Conservation (phyloP, 148 eudicot genomes). For the Dysphania ambrosioides region DNA sequence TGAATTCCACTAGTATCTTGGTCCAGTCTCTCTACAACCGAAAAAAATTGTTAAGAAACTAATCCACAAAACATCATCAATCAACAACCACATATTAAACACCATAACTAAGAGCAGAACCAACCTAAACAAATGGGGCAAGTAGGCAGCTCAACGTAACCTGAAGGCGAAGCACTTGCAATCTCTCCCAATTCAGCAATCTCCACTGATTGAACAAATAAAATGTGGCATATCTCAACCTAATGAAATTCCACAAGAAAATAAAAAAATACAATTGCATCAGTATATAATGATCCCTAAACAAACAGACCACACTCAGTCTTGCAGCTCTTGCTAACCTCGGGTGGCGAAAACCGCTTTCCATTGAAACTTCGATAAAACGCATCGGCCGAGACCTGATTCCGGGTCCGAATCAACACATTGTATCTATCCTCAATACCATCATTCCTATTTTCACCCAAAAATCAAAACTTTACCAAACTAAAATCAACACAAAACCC, state of each 20-base stretch:
- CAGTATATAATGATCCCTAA: neutral
- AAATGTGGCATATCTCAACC: constrained; percentile 86
- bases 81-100: neutral
- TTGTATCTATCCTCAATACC: constrained; percentile 86
- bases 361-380: constrained; percentile 73
- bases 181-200: constrained; percentile 56
- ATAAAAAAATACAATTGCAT: neutral
- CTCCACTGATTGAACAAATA: constrained; percentile 48
- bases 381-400: constrained; percentile 64
- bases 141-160: constrained; percentile 70
- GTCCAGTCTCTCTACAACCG: constrained; percentile 77
- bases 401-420: constrained; percentile 57
- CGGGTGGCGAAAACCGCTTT: constrained; percentile 68
- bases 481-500: constrained; percentile 4
- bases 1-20: constrained; percentile 94
- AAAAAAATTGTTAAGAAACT: constrained; percentile 11
- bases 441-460: constrained; percentile 63
- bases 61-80: neutral
- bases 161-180: constrained; percentile 60
- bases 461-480: constrained; percentile 9
- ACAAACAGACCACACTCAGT: neutral
- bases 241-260: constrained; percentile 14
- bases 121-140: constrained; percentile 95
- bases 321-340: constrained; percentile 39
- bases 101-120: constrained; percentile 16